Conservation (phyloP, 495 filamentous ascomycete species). For the Aspergillus campestris region DNA sequence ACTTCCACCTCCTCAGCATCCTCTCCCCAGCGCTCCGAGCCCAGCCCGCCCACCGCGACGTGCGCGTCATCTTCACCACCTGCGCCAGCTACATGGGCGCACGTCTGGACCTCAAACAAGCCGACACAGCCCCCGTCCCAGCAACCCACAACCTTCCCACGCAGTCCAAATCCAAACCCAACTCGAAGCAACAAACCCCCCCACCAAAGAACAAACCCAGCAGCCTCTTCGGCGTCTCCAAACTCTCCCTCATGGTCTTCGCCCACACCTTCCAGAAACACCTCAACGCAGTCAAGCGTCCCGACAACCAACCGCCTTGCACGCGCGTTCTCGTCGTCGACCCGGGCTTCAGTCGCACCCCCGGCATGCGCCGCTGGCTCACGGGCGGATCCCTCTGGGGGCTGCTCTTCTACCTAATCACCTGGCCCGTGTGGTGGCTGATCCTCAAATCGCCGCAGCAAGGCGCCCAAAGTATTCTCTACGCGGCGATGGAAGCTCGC, state of each 20-base stretch:
- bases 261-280: conserved; percentile 84
- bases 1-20: conserved; percentile 90
- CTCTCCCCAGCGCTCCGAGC: conserved; percentile 78
- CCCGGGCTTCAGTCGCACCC: conserved; percentile 75
- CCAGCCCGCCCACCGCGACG: conserved; percentile 89
- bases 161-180: conserved; percentile 14
- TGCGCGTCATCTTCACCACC: conserved; percentile 76
- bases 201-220: conserved; percentile 14
- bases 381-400: conserved; percentile 79
- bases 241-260: conserved; percentile 82
- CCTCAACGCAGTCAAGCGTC: conserved; percentile 67
- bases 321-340: conserved; percentile 76
- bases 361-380: conserved; percentile 78
- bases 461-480: conserved; percentile 81
- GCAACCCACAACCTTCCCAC: conserved; percentile 17
- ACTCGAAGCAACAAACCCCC: neutral
- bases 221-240: conserved; percentile 71
- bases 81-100: conserved; percentile 80
- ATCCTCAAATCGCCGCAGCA: conserved; percentile 73
- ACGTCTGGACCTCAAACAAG: conserved; percentile 45
- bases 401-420: conserved; percentile 64
- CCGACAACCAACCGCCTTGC: conserved; percentile 73
- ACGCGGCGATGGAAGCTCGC: conserved; percentile 71
- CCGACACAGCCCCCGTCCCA: conserved; percentile 19
- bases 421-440: conserved; percentile 78